Conservation (phyloP, 441 rosid genomes). For the Euphorbia schlechtendalii region DNA sequence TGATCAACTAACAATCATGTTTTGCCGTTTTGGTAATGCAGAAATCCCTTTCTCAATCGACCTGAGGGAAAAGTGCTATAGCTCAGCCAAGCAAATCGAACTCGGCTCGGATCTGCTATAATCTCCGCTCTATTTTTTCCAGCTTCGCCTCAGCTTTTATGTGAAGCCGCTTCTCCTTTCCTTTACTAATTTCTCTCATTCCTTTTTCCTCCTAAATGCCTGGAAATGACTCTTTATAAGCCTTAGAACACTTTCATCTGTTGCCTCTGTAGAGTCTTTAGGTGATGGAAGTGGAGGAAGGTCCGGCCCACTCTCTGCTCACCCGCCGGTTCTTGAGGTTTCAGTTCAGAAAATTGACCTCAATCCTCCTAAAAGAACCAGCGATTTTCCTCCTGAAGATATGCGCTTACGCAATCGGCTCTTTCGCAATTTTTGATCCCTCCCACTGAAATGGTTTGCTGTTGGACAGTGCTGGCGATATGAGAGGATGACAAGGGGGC, state of each 20-base stretch:
- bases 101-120: constrained; percentile 23
- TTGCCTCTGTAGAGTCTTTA: constrained; percentile 27
- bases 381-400: constrained; percentile 88
- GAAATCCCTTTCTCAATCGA: too few species aligned
- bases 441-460: constrained; percentile 94
- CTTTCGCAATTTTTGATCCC: constrained; percentile 65
- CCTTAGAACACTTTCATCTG: constrained; percentile 29
- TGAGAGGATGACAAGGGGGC: constrained; percentile 92
- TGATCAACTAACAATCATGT: too few species aligned
- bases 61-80: too few species aligned
- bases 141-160: constrained; percentile 22
- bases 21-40: too few species aligned
- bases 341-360: constrained; percentile 57
- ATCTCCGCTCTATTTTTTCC: constrained; percentile 23
- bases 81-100: neutral
- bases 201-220: constrained; percentile 11
- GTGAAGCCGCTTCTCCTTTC: constrained; percentile 34
- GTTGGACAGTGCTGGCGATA: constrained; percentile 97
- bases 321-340: constrained; percentile 27
- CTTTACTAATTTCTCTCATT: constrained; percentile 14
- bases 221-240: constrained; percentile 9
- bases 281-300: constrained; percentile 30
- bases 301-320: constrained; percentile 46
- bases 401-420: constrained; percentile 93
- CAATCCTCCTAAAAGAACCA: constrained; percentile 87